Evolutionary conservation across 805 yeast genomes (phyloP).

Genomic region (Jamesozyma lodderae): DNA sequence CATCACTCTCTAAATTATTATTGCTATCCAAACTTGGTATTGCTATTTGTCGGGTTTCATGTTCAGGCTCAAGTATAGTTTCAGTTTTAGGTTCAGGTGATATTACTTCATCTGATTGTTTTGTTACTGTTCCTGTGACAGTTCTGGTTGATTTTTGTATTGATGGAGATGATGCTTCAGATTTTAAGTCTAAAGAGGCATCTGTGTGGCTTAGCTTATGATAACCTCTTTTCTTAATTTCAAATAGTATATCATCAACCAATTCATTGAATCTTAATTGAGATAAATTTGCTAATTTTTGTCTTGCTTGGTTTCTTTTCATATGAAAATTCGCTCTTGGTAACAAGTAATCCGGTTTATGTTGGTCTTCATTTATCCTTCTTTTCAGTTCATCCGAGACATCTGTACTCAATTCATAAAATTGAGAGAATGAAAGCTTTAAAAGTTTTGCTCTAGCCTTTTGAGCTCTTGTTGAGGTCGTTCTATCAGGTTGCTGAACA

Average conservation of each 20-base stretch:
- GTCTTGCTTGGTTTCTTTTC: conserved; percentile 90
- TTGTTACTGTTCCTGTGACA: too few relatives aligned
- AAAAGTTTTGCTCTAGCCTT: conserved; percentile 80
- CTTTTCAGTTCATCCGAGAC: conserved; percentile 88
- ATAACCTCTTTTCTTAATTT: conserved; percentile 69
- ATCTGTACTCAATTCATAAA: conserved; percentile 84
- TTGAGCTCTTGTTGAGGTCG: conserved; percentile 45
- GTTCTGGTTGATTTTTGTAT: too few relatives aligned
- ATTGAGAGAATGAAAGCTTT: conserved; percentile 73
- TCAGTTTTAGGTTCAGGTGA: too few relatives aligned
- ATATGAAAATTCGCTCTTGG: conserved; percentile 77
- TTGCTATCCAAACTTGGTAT: too few relatives aligned
- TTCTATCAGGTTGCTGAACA: conserved; percentile 21
- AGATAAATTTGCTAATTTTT: conserved; percentile 79
- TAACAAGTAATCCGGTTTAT: conserved; percentile 53
- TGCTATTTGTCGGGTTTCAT: too few relatives aligned
- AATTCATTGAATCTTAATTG: conserved; percentile 77
- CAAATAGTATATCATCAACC: conserved; percentile 80
- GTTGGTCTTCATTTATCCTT: conserved; percentile 52
- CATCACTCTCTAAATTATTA: too few relatives aligned
- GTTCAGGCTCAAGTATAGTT: too few relatives aligned
- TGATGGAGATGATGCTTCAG: too few relatives aligned
- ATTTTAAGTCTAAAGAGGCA: too few relatives aligned
- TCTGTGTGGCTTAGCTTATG: too few relatives aligned
- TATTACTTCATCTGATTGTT: too few relatives aligned